Evolutionary conservation across 257 asterid genomes (phyloP).

Genomic region (Avicennia marina): DNA sequence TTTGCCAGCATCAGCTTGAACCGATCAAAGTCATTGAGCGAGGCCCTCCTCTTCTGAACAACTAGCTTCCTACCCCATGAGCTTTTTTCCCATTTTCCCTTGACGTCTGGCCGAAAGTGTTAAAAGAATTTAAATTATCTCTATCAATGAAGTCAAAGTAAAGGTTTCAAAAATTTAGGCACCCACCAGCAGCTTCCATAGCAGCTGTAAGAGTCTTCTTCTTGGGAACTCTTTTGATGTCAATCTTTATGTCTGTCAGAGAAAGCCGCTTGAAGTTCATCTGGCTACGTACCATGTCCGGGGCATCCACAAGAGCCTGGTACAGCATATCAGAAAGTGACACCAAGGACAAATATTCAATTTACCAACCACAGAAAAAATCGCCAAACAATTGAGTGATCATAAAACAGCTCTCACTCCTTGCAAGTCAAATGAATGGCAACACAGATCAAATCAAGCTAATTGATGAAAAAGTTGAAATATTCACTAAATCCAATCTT

Average conservation of each 20-base stretch:
- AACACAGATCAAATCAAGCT: too few species aligned
- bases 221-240: constrained; percentile 49
- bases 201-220: constrained; percentile 52
- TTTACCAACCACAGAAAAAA: neutral
- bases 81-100: constrained; percentile 57
- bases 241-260: constrained; percentile 52
- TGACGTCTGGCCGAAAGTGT: constrained; percentile 35
- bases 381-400: neutral
- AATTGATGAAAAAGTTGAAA: neutral
- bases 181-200: constrained; percentile 59
- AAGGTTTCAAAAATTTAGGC: neutral
- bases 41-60: constrained; percentile 55
- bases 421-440: neutral
- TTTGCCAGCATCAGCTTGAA: constrained; percentile 59
- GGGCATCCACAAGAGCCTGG: constrained; percentile 59
- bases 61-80: constrained; percentile 61
- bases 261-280: constrained; percentile 63
- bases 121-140: neutral
- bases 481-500: neutral
- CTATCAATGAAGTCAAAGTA: neutral
- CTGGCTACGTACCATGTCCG: constrained; percentile 53
- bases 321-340: neutral
- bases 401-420: neutral
- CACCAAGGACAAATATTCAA: neutral
- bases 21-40: constrained; percentile 50